Percentiles rank a stretch among this genome's conserved stretches.
Conservation (phyloP, 257 asterid species). For the Striga asiatica region DNA sequence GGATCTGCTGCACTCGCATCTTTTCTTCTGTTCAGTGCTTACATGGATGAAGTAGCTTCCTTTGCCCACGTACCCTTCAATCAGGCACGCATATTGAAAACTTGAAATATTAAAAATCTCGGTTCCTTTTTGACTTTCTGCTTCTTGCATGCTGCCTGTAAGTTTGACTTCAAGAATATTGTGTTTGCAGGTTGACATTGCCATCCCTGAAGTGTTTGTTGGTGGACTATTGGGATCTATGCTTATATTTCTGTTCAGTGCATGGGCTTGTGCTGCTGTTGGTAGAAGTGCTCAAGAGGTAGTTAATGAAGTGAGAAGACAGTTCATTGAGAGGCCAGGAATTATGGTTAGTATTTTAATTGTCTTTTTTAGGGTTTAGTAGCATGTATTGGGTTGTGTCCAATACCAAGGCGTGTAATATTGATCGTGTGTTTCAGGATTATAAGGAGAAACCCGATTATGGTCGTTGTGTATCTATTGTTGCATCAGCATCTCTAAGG, state of each 20-base stretch:
- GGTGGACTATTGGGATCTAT: conserved; percentile 96
- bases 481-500: conserved; percentile 93
- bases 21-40: conserved; percentile 95
- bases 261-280: conserved; percentile 99
- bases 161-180: conserved; percentile 8
- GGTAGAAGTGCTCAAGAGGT: conserved; percentile 99
- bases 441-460: conserved; percentile 98
- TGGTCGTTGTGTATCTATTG: conserved; percentile 92
- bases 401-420: conserved; percentile 8
- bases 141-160: too few species aligned
- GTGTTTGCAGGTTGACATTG: conserved; percentile 75
- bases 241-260: conserved; percentile 95
- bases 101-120: background rate
- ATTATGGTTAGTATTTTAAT: conserved; percentile 65
- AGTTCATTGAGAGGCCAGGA: conserved; percentile 98
- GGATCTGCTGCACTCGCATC: conserved; percentile 99
- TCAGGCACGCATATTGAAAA: conserved; percentile 38
- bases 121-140: background rate
- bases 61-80: conserved; percentile 60
- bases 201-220: conserved; percentile 94
- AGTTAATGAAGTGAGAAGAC: conserved; percentile 96
- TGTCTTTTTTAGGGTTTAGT: conserved; percentile 4
- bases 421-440: conserved; percentile 40
- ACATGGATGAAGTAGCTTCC: conserved; percentile 95
- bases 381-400: background rate